phyloP scores from a whole-genome alignment of 1,284 basidiomycete species.

The Ustilago crameri region DNA sequence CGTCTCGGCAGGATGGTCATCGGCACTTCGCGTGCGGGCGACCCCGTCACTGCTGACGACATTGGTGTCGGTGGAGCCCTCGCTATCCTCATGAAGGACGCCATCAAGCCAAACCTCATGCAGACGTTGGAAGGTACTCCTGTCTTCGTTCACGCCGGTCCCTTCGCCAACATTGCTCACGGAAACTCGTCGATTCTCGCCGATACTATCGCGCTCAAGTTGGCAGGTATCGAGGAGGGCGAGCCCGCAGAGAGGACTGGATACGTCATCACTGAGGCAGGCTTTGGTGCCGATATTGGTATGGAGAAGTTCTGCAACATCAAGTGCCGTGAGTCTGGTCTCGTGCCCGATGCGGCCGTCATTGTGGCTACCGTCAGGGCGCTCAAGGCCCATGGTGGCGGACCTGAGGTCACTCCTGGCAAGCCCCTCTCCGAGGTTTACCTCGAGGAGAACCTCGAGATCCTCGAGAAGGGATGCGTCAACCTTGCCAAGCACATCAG shows the following conservation, averaged over 20 bases:
- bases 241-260: conserved; percentile 83
- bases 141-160: conserved; percentile 98
- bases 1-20: conserved; percentile 94
- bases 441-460: conserved; percentile 90
- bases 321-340: conserved; percentile 93
- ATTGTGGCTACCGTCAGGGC: conserved; percentile 97
- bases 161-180: conserved; percentile 99
- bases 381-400: conserved; percentile 98
- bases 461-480: conserved; percentile 88
- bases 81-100: conserved; percentile 97
- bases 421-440: conserved; percentile 94
- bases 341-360: conserved; percentile 91
- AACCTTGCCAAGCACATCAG: conserved; percentile 94
- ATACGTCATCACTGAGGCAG: conserved; percentile 97
- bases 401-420: conserved; percentile 94
- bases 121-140: conserved; percentile 98
- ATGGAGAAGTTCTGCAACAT: conserved; percentile 94
- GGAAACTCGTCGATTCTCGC: conserved; percentile 99
- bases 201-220: conserved; percentile 93
- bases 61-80: conserved; percentile 95
- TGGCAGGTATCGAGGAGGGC: conserved; percentile 94
- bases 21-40: conserved; percentile 89
- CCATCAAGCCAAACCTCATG: conserved; percentile 99
- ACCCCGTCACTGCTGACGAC: conserved; percentile 95
- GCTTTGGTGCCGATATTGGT: conserved; percentile 97